Conservation (phyloP, 108 stramenopile species). For the Cyclotella cryptica region DNA sequence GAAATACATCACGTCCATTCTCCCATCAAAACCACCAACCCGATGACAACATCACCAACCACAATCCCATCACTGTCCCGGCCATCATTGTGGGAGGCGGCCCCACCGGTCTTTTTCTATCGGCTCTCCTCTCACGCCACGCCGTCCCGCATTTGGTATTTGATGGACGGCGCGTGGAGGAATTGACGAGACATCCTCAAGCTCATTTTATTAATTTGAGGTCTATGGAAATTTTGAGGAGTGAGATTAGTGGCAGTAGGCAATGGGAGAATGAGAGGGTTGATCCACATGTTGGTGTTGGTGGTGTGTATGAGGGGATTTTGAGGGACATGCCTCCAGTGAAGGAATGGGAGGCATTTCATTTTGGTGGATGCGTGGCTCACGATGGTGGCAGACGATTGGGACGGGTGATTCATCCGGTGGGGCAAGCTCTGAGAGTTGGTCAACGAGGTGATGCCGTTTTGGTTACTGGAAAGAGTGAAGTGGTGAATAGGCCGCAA, state of each 20-base stretch:
- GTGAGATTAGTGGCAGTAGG: background rate
- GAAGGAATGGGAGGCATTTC: constrained; percentile 67
- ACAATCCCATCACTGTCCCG: constrained; percentile 5
- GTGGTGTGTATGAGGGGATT: no score
- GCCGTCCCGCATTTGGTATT: constrained; percentile 56
- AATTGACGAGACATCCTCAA: constrained; percentile 83
- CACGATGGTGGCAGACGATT: constrained; percentile 35
- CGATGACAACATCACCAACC: background rate
- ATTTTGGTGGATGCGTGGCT: constrained; percentile 70
- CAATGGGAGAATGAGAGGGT: no score
- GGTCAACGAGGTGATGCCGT: constrained; percentile 67
- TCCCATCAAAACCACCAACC: no score
- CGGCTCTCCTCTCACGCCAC: constrained; percentile 68
- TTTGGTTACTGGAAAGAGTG: constrained; percentile 14
- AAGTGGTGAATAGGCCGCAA: background rate
- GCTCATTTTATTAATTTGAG: constrained; percentile 95
- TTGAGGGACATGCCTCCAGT: background rate
- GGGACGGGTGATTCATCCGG: constrained; percentile 79
- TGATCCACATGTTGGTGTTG: no score
- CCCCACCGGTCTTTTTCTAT: constrained; percentile 76
- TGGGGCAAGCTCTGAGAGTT: constrained; percentile 55
- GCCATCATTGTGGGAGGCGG: constrained; percentile 83
- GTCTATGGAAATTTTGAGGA: constrained; percentile 87
- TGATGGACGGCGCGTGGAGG: constrained; percentile 59
- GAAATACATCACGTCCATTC: background rate